phyloP scores from a whole-genome alignment of 2,329 filamentous ascomycete genomes.

The Neocucurbitaria cava region DNA sequence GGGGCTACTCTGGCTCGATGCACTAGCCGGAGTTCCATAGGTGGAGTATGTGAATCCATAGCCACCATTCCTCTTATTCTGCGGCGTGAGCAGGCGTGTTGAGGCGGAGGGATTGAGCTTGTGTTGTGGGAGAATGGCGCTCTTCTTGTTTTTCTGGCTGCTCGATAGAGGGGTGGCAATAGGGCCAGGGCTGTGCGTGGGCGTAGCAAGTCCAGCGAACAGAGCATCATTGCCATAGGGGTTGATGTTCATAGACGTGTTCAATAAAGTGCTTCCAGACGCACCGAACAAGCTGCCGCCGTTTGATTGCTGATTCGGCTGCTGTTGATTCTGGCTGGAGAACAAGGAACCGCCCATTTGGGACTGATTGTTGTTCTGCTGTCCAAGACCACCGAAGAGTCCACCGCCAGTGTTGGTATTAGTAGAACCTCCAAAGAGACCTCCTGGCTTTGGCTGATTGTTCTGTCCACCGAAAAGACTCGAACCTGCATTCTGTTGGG shows the following conservation, averaged over 20 bases:
- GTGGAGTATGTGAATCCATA: conserved; percentile 94
- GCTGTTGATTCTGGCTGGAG: conserved; percentile 52
- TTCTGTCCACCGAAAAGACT: conserved; percentile 49
- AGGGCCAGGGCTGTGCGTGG: conserved; percentile 79
- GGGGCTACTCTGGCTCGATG: conserved; percentile 77
- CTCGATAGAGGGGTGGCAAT: conserved; percentile 87
- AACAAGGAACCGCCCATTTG: conserved; percentile 51
- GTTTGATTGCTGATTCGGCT: conserved; percentile 48
- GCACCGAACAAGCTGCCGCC: conserved; percentile 61
- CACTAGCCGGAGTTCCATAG: conserved; percentile 81
- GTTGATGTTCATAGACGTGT: conserved; percentile 69
- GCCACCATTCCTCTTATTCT: conserved; percentile 70
- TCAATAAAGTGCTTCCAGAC: conserved; percentile 57
- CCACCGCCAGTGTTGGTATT: conserved; percentile 51
- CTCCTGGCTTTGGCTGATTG: conserved; percentile 55
- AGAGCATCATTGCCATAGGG: conserved; percentile 90
- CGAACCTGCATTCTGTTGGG: conserved; percentile 37
- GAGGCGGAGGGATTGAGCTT: conserved; percentile 84
- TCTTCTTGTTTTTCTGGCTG: conserved; percentile 77
- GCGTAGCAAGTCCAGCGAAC: conserved; percentile 74
- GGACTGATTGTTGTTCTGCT: conserved; percentile 51
- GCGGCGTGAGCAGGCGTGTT: conserved; percentile 80
- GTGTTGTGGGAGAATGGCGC: conserved; percentile 82
- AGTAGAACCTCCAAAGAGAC: conserved; percentile 49
- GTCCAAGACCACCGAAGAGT: conserved; percentile 55